Percentiles rank a stretch among this genome's conserved stretches.
Conservation (phyloP, 768 basidiomycete species). For the Piloderma croceum region DNA sequence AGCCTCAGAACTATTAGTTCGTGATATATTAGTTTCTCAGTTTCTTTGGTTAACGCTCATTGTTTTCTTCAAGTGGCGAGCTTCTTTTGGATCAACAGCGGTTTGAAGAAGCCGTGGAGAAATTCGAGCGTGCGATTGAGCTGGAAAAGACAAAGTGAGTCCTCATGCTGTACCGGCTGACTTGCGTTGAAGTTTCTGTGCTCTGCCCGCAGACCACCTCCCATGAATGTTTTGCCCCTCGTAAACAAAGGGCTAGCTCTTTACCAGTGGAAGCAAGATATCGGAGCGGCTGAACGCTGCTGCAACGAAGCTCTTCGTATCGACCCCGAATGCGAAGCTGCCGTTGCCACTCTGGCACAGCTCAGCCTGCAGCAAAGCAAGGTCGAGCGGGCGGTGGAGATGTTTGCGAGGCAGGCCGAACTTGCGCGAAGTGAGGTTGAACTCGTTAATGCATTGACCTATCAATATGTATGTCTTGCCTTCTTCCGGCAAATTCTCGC, state of each 20-base stretch:
- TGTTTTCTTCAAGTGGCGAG: conserved; percentile 62
- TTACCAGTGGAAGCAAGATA: conserved; percentile 94
- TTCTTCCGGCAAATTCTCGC: conserved; percentile 1
- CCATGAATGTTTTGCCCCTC: conserved; percentile 81
- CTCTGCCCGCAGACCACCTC: conserved; percentile 31
- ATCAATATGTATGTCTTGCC: conserved; percentile 59
- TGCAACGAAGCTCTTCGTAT: conserved; percentile 84
- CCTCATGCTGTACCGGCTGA: background rate
- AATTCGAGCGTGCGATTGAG: conserved; percentile 89
- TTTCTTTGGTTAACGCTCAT: background rate
- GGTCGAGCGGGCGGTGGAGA: conserved; percentile 76
- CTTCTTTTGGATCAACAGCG: conserved; percentile 87
- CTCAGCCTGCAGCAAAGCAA: conserved; percentile 86
- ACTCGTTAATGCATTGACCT: conserved; percentile 70
- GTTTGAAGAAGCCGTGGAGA: conserved; percentile 82
- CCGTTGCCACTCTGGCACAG: conserved; percentile 93
- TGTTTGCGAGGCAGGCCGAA: conserved; percentile 81
- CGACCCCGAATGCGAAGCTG: conserved; percentile 94
- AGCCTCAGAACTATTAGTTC: conserved; percentile 93
- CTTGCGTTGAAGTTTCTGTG: background rate
- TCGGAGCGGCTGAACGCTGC: conserved; percentile 72
- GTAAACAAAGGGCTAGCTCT: conserved; percentile 98
- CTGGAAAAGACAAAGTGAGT: conserved; percentile 73
- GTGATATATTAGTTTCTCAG: conserved; percentile 20
- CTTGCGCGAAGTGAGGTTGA: conserved; percentile 90